Evolutionary conservation across 371 early-diverging fungal genomes (phyloP).

Genomic region (Capniomyces stellatus): DNA sequence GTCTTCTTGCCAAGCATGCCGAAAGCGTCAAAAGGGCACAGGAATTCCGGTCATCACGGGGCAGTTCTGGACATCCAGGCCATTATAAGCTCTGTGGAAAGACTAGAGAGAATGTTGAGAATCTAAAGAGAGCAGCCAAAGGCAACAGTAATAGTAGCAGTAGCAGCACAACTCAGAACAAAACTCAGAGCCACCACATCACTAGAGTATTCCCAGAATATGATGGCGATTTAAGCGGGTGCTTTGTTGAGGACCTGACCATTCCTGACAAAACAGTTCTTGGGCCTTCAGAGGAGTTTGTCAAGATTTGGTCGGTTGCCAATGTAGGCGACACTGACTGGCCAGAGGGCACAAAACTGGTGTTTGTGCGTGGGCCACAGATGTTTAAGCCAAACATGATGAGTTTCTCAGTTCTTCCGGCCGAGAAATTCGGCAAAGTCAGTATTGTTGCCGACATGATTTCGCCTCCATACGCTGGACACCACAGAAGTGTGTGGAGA

Average conservation of each 20-base stretch:
- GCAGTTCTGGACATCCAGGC: too few relatives aligned
- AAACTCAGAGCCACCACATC: too few relatives aligned
- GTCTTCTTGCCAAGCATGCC: too few relatives aligned
- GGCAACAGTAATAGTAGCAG: background rate
- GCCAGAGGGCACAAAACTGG: constrained; percentile 38
- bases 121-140: too few relatives aligned
- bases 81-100: too few relatives aligned
- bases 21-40: too few relatives aligned
- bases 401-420: constrained; percentile 26
- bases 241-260: constrained; percentile 50
- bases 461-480: constrained; percentile 40
- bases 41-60: too few relatives aligned
- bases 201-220: background rate
- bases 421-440: constrained; percentile 29
- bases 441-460: constrained; percentile 39
- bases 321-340: constrained; percentile 41
- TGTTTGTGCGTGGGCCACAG: constrained; percentile 33
- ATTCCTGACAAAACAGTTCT: constrained; percentile 42
- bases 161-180: background rate
- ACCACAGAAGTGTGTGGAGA: constrained; percentile 41
- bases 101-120: too few relatives aligned
- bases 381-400: constrained; percentile 20
- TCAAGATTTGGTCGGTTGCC: constrained; percentile 51
- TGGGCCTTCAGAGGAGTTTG: constrained; percentile 27
- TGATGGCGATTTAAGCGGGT: background rate